Conservation (phyloP, 2,329 filamentous ascomycete genomes). For the Rhinocladiella mackenziei region DNA sequence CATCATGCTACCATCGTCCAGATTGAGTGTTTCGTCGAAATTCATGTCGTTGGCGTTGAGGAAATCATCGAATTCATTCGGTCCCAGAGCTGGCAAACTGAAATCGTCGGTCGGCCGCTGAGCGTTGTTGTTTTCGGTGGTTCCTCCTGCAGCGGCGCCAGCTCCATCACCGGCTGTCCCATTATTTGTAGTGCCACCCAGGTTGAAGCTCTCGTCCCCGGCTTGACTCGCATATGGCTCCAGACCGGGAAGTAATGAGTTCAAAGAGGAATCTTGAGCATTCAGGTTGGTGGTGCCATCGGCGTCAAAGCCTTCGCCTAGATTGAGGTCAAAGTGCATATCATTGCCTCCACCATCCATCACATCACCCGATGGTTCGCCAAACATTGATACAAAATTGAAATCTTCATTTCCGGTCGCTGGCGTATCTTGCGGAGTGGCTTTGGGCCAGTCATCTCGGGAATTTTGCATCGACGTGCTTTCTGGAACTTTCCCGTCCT, state of each 20-base stretch:
- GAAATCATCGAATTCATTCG: slow-evolving; percentile 32
- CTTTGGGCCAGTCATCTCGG: slow-evolving; percentile 23
- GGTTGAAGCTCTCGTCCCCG: slow-evolving; percentile 28
- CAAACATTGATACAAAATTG: slow-evolving; percentile 42
- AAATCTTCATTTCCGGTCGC: slow-evolving; percentile 34
- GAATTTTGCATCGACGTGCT: slow-evolving; percentile 28
- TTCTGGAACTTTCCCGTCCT: slow-evolving; percentile 9
- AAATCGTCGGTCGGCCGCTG: slow-evolving; percentile 20
- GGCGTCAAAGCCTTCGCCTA: slow-evolving; percentile 35
- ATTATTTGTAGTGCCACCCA: slow-evolving; percentile 31
- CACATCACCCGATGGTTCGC: slow-evolving; percentile 31
- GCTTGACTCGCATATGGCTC: slow-evolving; percentile 34
- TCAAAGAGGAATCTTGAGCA: slow-evolving; percentile 28
- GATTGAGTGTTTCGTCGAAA: slow-evolving; percentile 43
- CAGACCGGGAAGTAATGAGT: slow-evolving; percentile 33
- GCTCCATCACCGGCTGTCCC: slow-evolving; percentile 13
- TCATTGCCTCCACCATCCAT: slow-evolving; percentile 25
- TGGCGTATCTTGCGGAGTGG: slow-evolving; percentile 31
- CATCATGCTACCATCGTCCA: slow-evolving; percentile 34
- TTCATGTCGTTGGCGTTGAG: slow-evolving; percentile 40
- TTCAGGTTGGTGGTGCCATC: slow-evolving; percentile 38
- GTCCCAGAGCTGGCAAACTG: slow-evolving; percentile 23
- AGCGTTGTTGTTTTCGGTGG: slow-evolving; percentile 10
- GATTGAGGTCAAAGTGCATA: slow-evolving; percentile 40
- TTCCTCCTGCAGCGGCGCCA: not conserved